Evolutionary conservation across 805 yeast species (phyloP), one percentile per base, ranked within the genome.

Genomic region (Yarrowia osloensis): DNA sequence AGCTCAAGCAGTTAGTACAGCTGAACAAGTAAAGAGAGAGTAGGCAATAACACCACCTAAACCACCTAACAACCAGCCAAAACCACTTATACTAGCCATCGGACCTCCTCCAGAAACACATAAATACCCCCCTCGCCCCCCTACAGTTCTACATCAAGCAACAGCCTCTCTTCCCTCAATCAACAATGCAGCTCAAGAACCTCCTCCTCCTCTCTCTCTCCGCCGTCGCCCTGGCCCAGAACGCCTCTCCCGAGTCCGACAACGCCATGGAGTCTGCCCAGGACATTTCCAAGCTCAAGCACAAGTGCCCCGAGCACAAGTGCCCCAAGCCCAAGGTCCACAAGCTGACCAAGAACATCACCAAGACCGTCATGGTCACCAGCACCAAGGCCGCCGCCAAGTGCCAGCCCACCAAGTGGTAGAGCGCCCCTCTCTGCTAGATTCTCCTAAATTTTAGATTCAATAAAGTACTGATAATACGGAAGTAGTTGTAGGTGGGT

Each of bases 121-220:
- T 57, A 57, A 39, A 57, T 40, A 57, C 26, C 63, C n/a, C 63
- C 26, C 19, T n/a, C 12, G 13, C 4, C 44, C 49, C 24, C 47
- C n/a, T 19, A 4, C 12, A 28, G 11, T 40, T 55, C 63, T 13
- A 39, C 49, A 39, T 28, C 63, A 57, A 54, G 21, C 63, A 57
- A 57, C 63, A 39, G 21, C 49, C 63, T 46, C 50, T 46, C 50
- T 17, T 4, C 29, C 29, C 47, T 22, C 49, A 22, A 44, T 46
- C 50, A 57, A 40, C 61, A 57, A 57, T 57, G 63, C 63, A 39
- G 47, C 28, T 57, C 63, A 57, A 57, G 63, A 57, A 57, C 63
- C n/a, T 57, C 28, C 24, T 40, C 63, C 63, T 57, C 49, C 35
- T 57, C 49, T 39, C 63, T 57, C 63, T 57, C 28, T 57, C 63